Conservation (phyloP, 1,139 yeast species). For the Diutina pseudorugosa region DNA sequence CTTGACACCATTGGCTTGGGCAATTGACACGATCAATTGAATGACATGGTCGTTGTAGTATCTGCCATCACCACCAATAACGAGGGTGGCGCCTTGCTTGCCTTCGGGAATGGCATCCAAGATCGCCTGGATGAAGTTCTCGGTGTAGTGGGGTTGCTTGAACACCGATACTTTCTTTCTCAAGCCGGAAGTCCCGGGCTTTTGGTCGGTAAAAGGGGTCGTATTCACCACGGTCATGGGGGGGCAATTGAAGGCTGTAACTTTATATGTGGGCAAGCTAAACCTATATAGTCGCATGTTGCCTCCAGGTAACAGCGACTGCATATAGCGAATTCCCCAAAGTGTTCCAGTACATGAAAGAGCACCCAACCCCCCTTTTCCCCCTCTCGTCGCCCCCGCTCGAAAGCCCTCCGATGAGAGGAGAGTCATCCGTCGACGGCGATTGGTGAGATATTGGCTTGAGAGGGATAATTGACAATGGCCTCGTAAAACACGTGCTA, state of each 20-base stretch:
- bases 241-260: background rate
- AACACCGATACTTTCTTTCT: slow-evolving; percentile 85
- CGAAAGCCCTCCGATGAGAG: background rate
- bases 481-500: no score
- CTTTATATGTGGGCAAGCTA: background rate
- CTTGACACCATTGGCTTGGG: slow-evolving; percentile 84
- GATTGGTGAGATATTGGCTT: background rate
- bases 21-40: slow-evolving; percentile 68
- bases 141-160: slow-evolving; percentile 73
- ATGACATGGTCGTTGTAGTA: slow-evolving; percentile 76
- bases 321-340: background rate
- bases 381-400: background rate
- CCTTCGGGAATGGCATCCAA: slow-evolving; percentile 89
- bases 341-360: background rate
- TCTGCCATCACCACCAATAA: slow-evolving; percentile 96
- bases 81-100: slow-evolving; percentile 56
- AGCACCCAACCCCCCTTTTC: background rate
- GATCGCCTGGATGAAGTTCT: slow-evolving; percentile 85
- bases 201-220: slow-evolving; percentile 79
- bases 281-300: background rate
- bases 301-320: background rate
- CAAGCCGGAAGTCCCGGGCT: slow-evolving; percentile 96
- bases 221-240: slow-evolving; percentile 30
- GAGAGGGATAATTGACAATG: no score
- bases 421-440: background rate